Percentiles rank a stretch among this genome's conserved stretches.
Conservation (phyloP, 108 stramenopile genomes). For the Asterionellopsis glacialis region DNA sequence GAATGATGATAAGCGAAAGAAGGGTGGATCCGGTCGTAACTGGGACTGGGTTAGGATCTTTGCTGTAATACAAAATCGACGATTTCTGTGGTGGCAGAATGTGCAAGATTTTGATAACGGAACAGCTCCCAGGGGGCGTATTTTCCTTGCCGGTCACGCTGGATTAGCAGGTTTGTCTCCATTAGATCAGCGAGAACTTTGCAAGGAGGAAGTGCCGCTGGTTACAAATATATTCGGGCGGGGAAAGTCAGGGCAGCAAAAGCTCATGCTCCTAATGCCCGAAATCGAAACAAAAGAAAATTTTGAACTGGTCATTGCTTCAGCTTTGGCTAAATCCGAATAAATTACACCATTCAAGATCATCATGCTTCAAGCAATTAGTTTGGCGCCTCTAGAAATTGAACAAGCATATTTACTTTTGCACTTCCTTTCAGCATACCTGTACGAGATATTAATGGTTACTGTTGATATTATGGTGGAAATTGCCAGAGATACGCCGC, state of each 20-base stretch:
- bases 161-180: slow-evolving; percentile 77
- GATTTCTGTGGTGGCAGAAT: slow-evolving; percentile 78
- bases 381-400: no score
- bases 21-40: slow-evolving; percentile 6
- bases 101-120: slow-evolving; percentile 76
- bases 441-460: no score
- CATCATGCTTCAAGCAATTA: no score
- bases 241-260: slow-evolving; percentile 1
- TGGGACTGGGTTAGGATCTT: slow-evolving; percentile 59
- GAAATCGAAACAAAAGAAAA: neutral
- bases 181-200: slow-evolving; percentile 57
- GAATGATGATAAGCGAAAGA: slow-evolving; percentile 2
- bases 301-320: neutral
- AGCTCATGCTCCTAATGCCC: neutral
- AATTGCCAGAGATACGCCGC: no score
- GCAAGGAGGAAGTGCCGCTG: slow-evolving; percentile 33
- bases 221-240: slow-evolving; percentile 32
- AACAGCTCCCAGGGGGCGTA: slow-evolving; percentile 52
- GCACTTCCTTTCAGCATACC: no score
- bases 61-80: slow-evolving; percentile 74
- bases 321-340: neutral
- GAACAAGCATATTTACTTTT: no score
- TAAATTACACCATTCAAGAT: no score
- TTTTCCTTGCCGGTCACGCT: slow-evolving; percentile 78
- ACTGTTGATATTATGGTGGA: no score